Base-by-base conservation (phyloP, 306 rosid genomes). In the Acacia crassicarpa region DNA sequence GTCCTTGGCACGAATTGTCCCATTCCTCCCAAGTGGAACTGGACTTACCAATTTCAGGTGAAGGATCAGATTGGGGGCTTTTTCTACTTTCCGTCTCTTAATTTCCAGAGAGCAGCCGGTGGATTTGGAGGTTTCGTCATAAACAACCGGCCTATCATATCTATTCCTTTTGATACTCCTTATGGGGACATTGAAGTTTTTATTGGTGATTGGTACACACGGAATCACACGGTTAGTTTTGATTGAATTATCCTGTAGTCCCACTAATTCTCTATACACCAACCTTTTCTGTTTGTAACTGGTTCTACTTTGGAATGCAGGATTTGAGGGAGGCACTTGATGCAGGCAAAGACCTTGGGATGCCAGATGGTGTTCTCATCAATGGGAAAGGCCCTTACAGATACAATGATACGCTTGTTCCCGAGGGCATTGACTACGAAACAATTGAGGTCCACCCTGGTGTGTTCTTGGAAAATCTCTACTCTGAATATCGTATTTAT, bases 21-120 rank as follows among this genome's bases (percentile, higher is more conserved):
- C 8, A 93, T 95, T 87, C 99, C 97, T n/a, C 86, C 99, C 10
- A 93, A 89, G 87, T 95, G 99, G 99, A 95, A 95, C 83, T 95
- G 99, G 98, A 95, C 98, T 69, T 95, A 93, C 83, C 85, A 91
- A 58, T 95, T 95, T 86, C 98, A 95, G 86, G 98, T 95, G 8
- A 95, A 95, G 88, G 98, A 95, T 87, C 98, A 95, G 82, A 85
- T 95, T 80, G 98, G 98, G 77, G 93, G 97, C 85, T 95, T 90
- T 85, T 93, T 91, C 86, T 95, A 95, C 92, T 93, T 95, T 74
- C 98, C 98, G 14, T 91, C 98, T 10, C 92, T 95, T 70, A 81
- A 90, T 87, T 51, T 95, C 20, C 99, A 95, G 90, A 93, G 99
- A 87, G 99, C 99, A 3, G 75, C 99, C 46, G 99, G 99, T 70